These are phyloP conservation scores for Xylaria sp. DNA, from an alignment of 2,329 filamentous ascomycete species.

Conservation along the genomic window DNA sequence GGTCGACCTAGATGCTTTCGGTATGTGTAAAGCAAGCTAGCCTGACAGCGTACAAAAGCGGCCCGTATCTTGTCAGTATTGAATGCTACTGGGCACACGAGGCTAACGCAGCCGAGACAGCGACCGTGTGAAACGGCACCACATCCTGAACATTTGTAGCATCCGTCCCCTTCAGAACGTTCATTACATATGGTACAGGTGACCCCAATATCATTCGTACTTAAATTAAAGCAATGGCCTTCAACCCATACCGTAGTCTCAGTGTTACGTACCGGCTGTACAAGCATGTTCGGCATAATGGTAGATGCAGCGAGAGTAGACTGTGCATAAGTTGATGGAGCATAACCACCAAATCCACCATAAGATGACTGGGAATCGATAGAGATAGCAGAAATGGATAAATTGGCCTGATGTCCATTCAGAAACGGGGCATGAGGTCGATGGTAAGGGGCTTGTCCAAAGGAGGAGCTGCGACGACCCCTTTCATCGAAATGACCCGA, in stretches of 20 bases:
- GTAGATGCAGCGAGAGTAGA: slow-evolving; percentile 88
- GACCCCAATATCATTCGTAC: slow-evolving; percentile 66
- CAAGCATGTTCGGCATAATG: slow-evolving; percentile 85
- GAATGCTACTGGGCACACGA: slow-evolving; percentile 73
- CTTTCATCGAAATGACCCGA: slow-evolving; percentile 86
- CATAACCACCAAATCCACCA: slow-evolving; percentile 77
- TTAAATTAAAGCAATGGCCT: slow-evolving; percentile 81
- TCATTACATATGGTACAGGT: slow-evolving; percentile 82
- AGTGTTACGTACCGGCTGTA: slow-evolving; percentile 82
- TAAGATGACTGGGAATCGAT: slow-evolving; percentile 77
- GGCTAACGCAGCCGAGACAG: slow-evolving; percentile 70
- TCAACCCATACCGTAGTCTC: slow-evolving; percentile 86
- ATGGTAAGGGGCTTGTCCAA: slow-evolving; percentile 76
- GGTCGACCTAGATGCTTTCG: slow-evolving; percentile 71
- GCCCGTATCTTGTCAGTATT: slow-evolving; percentile 70
- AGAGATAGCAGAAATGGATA: slow-evolving; percentile 70
- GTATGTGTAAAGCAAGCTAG: slow-evolving; percentile 75
- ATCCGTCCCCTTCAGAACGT: slow-evolving; percentile 75
- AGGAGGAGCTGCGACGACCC: slow-evolving; percentile 92
- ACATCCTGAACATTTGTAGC: slow-evolving; percentile 79
- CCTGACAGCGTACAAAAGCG: slow-evolving; percentile 72
- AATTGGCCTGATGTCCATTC: slow-evolving; percentile 69
- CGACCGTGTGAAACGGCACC: slow-evolving; percentile 66
- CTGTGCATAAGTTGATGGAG: slow-evolving; percentile 84
- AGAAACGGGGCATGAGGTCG: slow-evolving; percentile 80